These are phyloP conservation scores for Globisporangium rhizosaccharum DNA, from an alignment of 352 stramenopile genomes.

Conservation along the genomic window DNA sequence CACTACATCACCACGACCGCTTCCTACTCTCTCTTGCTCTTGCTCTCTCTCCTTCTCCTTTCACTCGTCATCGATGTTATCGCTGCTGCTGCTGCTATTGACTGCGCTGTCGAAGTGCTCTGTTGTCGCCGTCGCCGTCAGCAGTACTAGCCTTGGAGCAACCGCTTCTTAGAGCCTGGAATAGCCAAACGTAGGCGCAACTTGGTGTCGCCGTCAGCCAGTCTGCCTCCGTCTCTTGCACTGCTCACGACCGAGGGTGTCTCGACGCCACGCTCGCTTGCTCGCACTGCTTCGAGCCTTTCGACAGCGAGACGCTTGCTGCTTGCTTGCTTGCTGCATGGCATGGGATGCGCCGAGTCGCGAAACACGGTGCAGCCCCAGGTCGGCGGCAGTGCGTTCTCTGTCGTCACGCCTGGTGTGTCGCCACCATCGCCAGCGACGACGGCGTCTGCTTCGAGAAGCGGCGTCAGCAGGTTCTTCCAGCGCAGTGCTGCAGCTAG, in stretches of 20 bases:
- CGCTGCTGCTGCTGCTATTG: no score
- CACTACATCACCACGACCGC: background rate
- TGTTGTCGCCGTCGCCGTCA: no score
- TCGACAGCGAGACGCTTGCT: background rate
- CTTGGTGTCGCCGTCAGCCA: no score
- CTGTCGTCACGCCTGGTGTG: constrained; percentile 14
- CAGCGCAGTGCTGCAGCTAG: constrained; percentile 1
- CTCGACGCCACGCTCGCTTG: no score
- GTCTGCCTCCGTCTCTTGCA: background rate
- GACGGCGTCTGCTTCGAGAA: background rate
- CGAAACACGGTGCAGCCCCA: constrained; percentile 41
- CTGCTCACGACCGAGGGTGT: background rate
- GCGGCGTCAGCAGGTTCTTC: constrained; percentile 3
- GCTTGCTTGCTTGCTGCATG: constrained; percentile 4
- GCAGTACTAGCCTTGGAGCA: no score
- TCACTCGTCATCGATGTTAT: no score
- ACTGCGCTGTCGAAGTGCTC: no score
- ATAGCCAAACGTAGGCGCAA: no score
- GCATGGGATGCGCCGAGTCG: constrained; percentile 41
- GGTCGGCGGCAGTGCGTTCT: constrained; percentile 14
- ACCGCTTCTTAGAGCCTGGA: no score
- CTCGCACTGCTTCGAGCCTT: background rate
- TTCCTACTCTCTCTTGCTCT: background rate
- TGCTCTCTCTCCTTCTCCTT: no score
- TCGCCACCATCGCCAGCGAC: background rate